Base-by-base conservation (phyloP, 345 rosid genomes). In the Zanthoxylum bungeanum region DNA sequence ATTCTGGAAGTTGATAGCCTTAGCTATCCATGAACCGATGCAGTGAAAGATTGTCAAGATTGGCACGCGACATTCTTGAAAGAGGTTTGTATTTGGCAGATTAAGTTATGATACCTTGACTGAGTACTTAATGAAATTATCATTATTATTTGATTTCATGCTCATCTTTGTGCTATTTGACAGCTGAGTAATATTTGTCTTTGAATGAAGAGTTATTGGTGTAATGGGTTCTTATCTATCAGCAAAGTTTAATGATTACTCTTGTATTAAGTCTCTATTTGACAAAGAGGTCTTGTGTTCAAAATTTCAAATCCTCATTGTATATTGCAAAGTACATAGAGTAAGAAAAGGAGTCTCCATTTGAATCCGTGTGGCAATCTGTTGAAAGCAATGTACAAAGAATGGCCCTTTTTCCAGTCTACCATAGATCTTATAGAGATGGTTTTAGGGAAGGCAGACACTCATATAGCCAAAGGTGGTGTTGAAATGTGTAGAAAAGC, bases 371-470 rank as follows among this genome's bases (percentile, higher is more conserved):
- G n/a, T n/a, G n/a, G n/a, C n/a, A n/a, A n/a, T n/a, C n/a, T n/a
- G n/a, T 71, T 95, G 72, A 82, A 78, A 74, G 91, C 87, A 40
- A 95, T 95, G 98, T 92, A 95, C 78, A 85, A 82, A 70, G 99
- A 90, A 71, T 92, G 99, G 97, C 99, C 98, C 0, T 90, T 92
- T 74, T 90, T 95, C 76, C 98, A 95, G 60, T 90, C 92, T 36
- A 95, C 93, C 14, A 80, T 95, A 50, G 99, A 95, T 58, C 99
- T 95, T 60, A 92, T 95, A 72, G 99, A 95, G 84, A 92, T 94
- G 98, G 91, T 90, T 56, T 71, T 90, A 34, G 98, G 92, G 49
- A 94, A 94, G 83, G 95, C 98, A 14, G 98, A 94, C 73, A 83
- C 76, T 22, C 85, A 91, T 5, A 92, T 94, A 62, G 89, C 95